Conservation (phyloP, 371 early-diverging fungal species). For the Amoeboaphelidium protococcarum region DNA sequence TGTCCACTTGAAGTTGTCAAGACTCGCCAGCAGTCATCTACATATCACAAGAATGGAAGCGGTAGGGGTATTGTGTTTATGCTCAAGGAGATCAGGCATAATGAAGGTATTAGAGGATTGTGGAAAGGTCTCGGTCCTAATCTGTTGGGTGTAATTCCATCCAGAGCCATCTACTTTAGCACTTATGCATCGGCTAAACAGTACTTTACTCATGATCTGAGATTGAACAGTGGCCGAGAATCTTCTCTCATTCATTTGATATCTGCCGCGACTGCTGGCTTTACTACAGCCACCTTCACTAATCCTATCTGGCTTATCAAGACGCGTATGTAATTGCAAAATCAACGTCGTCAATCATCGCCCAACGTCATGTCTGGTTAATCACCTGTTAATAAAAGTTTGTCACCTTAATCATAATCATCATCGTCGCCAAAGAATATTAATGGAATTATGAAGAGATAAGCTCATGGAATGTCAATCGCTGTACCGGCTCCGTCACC, state of each 20-base stretch:
- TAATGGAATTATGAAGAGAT: conserved; percentile 7
- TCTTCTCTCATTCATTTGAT: conserved; percentile 46
- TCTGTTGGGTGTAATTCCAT: conserved; percentile 73
- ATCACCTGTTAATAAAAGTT: not conserved
- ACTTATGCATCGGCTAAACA: not conserved
- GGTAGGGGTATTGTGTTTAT: not conserved
- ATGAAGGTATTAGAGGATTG: conserved; percentile 59
- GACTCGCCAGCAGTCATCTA: not conserved
- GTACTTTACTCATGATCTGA: conserved; percentile 3
- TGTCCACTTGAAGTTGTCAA: conserved; percentile 3
- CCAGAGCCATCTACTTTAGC: conserved; percentile 13
- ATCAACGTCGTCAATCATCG: not conserved
- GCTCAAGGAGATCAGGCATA: conserved; percentile 28
- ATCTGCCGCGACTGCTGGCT: conserved; percentile 60
- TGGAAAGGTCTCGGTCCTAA: conserved; percentile 84
- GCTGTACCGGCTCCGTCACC: conserved; percentile 1
- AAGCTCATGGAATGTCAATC: not conserved
- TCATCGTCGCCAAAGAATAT: not conserved
- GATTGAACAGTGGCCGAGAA: conserved; percentile 42
- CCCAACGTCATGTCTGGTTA: not conserved
- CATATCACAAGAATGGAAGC: not conserved
- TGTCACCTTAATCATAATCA: not conserved
- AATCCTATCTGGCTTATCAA: conserved; percentile 93
- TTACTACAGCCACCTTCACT: conserved; percentile 46
- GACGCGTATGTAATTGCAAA: conserved; percentile 37